Base-by-base conservation (phyloP, 176 grass and related monocot species). In the Oryza rufipogon region DNA sequence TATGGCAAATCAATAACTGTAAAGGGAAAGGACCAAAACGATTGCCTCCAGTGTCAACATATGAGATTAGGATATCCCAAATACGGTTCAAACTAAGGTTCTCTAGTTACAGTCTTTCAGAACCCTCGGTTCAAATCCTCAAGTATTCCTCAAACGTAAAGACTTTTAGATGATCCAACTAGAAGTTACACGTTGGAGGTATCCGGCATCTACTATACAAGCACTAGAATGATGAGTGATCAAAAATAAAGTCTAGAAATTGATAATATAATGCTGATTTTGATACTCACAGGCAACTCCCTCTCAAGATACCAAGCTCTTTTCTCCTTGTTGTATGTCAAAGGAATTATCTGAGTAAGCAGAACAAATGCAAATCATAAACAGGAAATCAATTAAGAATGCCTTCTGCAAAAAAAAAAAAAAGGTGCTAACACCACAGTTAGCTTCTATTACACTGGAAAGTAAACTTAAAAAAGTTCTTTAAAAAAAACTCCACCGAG, bases 281-380 rank as follows among this genome's bases (percentile, higher is more conserved):
- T 0, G 46, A 22, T 71, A 95, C 93, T 96, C 81, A 99, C 96
- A 84, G 93, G 83, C 77, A 99, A 81, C 48, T 94, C 88, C 73
- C 74, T 97, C 86, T 91, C 87, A 61, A 94, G 86, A 94, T 86
- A 85, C 94, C 94, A 97, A 83, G 77, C 64, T 64, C 88, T 74
- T 87, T 87, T 85, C 68, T 90, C 90, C 25, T 86, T 46, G 76
- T 97, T 56, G 69, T 85, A 94, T 71, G 73, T 71, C 77, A 97
- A 82, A 77, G 92, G 94, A 25, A 90, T 85, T 81, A 47, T 94
- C 94, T 97, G 87, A 17, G 28, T 23, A 84, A 65, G 44, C n/a
- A 66, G 39, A 2, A 66, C 39, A 79, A 69, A 73, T 74, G 22
- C 9, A 80, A 64, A 48, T 67, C 13, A 68, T n/a, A 63, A 66